phyloP scores from a whole-genome alignment of 2,329 filamentous ascomycete genomes.

The Verticillium tricorpus region DNA sequence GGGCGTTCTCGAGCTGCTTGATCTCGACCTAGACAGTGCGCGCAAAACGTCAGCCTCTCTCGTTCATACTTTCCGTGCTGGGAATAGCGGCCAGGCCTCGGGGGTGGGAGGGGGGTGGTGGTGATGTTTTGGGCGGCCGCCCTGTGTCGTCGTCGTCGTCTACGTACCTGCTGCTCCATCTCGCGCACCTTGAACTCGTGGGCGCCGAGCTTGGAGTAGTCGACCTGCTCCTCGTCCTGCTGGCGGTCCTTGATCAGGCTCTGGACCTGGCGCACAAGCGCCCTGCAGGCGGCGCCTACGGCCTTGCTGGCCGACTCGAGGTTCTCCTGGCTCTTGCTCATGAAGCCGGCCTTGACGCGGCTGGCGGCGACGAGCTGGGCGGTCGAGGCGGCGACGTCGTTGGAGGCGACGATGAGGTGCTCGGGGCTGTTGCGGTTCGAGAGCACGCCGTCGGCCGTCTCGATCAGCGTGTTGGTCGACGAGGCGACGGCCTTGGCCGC shows the following conservation, averaged over 20 bases:
- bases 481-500: slow-evolving; percentile 93
- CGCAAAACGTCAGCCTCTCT: slow-evolving; percentile 7
- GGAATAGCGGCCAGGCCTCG: too few species aligned
- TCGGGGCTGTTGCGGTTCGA: slow-evolving; percentile 89
- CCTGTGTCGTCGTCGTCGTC: too few species aligned
- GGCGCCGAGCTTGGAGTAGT: slow-evolving; percentile 81
- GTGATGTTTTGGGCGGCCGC: too few species aligned
- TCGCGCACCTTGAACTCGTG: slow-evolving; percentile 98
- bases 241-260: slow-evolving; percentile 86
- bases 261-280: slow-evolving; percentile 89
- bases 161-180: slow-evolving; percentile 75
- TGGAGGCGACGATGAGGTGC: slow-evolving; percentile 95
- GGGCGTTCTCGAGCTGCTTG: slow-evolving; percentile 83
- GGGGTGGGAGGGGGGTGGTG: too few species aligned
- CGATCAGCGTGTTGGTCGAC: slow-evolving; percentile 93
- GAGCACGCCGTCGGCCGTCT: slow-evolving; percentile 95
- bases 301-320: slow-evolving; percentile 90
- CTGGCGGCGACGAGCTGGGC: slow-evolving; percentile 94
- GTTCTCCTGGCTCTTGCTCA: slow-evolving; percentile 92
- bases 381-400: slow-evolving; percentile 92
- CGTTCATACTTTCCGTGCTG: slow-evolving; percentile 5
- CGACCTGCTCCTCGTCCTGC: slow-evolving; percentile 72
- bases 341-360: slow-evolving; percentile 95
- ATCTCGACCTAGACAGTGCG: slow-evolving; percentile 78
- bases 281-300: slow-evolving; percentile 82